A percentile compares a stretch with the other conserved stretches of the same genome.
Evolutionary conservation across 148 eudicot species (phyloP).

Genomic region (Chenopodium suecicum): DNA sequence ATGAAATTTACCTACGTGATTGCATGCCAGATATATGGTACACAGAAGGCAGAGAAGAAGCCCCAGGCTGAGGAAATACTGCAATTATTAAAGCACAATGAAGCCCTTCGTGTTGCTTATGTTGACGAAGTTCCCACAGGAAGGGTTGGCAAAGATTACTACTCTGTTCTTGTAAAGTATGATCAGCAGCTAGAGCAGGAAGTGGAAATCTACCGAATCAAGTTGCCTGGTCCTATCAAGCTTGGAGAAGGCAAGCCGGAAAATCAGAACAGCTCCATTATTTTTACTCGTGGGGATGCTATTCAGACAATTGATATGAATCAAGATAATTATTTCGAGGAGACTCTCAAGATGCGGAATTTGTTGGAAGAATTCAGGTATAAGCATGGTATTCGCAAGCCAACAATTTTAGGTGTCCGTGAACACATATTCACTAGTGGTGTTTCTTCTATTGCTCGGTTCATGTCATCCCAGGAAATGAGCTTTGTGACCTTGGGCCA

Average conservation of each 20-base stretch:
- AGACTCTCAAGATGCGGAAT: constrained; percentile 87
- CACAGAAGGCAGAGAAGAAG: constrained; percentile 57
- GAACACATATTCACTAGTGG: constrained; percentile 93
- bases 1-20: constrained; percentile 60
- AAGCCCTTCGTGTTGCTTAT: constrained; percentile 95
- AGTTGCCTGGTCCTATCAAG: constrained; percentile 88
- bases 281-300: constrained; percentile 93
- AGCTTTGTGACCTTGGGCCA: constrained; percentile 96
- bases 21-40: constrained; percentile 61
- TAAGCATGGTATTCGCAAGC: constrained; percentile 78
- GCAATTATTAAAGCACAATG: constrained; percentile 70
- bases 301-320: constrained; percentile 97
- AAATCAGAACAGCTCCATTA: constrained; percentile 91
- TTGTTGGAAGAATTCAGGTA: constrained; percentile 75
- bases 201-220: constrained; percentile 86
- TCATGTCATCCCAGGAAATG: constrained; percentile 92
- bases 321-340: constrained; percentile 95
- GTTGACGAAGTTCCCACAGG: constrained; percentile 74
- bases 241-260: constrained; percentile 97
- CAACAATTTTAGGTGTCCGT: constrained; percentile 87
- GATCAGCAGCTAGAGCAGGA: constrained; percentile 73
- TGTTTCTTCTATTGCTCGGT: constrained; percentile 92
- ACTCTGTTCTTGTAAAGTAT: constrained; percentile 92
- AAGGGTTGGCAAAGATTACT: constrained; percentile 65
- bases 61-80: constrained; percentile 89